A percentile compares a stretch with the other conserved stretches of the same genome.
Conservation (phyloP, 78 protist genomes). For the Monosiga brevicollis region DNA sequence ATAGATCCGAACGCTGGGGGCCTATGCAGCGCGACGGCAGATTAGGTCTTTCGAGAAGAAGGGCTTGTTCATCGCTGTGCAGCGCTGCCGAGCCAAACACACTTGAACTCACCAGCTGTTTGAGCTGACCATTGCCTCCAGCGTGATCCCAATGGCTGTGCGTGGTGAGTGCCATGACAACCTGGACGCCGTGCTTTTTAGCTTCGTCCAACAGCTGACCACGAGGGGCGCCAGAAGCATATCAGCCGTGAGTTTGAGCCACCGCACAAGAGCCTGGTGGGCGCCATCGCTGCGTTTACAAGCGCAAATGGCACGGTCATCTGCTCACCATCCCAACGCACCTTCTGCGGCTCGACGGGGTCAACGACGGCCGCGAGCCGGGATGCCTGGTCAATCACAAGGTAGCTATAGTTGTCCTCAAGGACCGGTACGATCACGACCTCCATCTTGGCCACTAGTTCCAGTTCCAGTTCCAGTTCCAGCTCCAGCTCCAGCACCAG, state of each 20-base stretch:
- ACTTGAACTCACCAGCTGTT: background rate
- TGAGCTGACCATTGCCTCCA: constrained; percentile 54
- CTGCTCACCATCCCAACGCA: no score
- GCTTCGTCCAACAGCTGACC: background rate
- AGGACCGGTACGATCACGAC: constrained; percentile 8
- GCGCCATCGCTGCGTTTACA: no score
- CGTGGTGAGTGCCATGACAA: constrained; percentile 43
- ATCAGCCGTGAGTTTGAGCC: no score
- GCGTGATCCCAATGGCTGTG: constrained; percentile 73
- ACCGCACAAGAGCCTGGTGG: no score
- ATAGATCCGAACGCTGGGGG: constrained; percentile 3
- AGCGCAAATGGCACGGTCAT: no score
- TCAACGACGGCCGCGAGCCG: constrained; percentile 1
- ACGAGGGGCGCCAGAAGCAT: background rate
- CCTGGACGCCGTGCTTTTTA: background rate
- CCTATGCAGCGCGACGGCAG: no score
- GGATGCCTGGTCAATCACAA: background rate
- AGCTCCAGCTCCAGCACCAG: no score
- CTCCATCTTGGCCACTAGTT: background rate
- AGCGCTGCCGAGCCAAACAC: background rate
- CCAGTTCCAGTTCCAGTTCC: no score
- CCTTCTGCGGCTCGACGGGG: background rate
- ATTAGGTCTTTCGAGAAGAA: no score
- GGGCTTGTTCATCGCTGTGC: no score
- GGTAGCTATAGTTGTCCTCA: constrained; percentile 15